Conservation (phyloP, 345 rosid genomes). For the Durio zibethinus region DNA sequence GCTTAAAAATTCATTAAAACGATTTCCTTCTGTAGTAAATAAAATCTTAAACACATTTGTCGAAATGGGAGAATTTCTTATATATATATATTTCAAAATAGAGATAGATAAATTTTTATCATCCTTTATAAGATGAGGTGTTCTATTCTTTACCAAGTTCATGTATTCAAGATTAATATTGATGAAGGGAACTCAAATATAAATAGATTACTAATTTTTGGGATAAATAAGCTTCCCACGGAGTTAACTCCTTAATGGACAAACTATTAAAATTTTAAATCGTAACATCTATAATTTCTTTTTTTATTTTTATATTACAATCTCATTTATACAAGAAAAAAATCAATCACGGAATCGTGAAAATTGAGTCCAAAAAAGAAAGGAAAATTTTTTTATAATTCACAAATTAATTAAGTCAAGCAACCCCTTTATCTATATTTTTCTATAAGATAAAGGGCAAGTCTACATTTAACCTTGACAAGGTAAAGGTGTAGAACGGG, state of each 20-base stretch:
- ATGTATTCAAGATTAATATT: no score
- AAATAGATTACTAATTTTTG: background rate
- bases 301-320: no score
- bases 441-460: background rate
- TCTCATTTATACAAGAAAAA: no score
- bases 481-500: background rate
- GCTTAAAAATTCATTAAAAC: no score
- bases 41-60: no score
- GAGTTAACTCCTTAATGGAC: background rate
- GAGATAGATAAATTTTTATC: background rate
- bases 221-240: background rate
- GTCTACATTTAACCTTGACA: background rate
- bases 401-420: conserved; percentile 5
- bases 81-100: no score
- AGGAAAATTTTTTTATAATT: background rate
- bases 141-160: no score
- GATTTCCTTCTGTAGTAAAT: no score
- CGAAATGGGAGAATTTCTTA: no score
- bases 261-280: background rate
- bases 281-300: no score
- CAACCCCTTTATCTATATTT: background rate
- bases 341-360: background rate
- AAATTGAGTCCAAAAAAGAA: background rate
- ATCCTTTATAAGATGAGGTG: no score
- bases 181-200: no score